Conservation (phyloP, 192 early-diverging fungal species). For the Lunasporangiospora selenospora region DNA sequence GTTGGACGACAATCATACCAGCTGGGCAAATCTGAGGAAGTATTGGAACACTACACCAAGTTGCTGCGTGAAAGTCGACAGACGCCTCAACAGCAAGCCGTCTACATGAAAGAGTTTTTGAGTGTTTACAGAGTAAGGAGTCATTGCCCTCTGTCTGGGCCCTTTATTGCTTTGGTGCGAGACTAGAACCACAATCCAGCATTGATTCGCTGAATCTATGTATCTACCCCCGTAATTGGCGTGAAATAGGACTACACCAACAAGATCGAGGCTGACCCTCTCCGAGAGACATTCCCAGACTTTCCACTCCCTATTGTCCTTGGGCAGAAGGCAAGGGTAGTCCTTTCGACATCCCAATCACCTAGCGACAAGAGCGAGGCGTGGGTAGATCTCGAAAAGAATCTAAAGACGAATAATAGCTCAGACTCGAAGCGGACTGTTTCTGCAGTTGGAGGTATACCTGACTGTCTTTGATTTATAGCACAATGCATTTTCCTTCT, state of each 20-base stretch:
- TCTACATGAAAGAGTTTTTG: conserved; percentile 80
- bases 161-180: not conserved
- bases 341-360: conserved; percentile 68
- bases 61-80: conserved; percentile 76
- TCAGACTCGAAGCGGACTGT: conserved; percentile 60
- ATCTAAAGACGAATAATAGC: conserved; percentile 28
- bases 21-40: conserved; percentile 74
- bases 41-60: conserved; percentile 80
- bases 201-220: not conserved
- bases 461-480: not conserved
- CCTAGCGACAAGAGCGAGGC: conserved; percentile 61
- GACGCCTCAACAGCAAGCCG: conserved; percentile 63
- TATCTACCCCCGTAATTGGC: conserved; percentile 54
- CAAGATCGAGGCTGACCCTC: conserved; percentile 52
- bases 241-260: conserved; percentile 56
- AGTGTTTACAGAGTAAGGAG: conserved; percentile 75
- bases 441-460: conserved; percentile 79
- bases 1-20: conserved; percentile 84
- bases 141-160: conserved; percentile 3
- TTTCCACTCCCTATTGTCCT: conserved; percentile 69
- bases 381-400: conserved; percentile 74
- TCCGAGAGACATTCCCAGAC: conserved; percentile 53
- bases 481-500: not conserved
- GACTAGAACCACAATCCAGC: not conserved
- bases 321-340: conserved; percentile 57